A percentile compares a stretch with the other conserved stretches of the same genome.
Evolutionary conservation across 1,284 basidiomycete species (phyloP).

Genomic region (Tylopilus microsporus): DNA sequence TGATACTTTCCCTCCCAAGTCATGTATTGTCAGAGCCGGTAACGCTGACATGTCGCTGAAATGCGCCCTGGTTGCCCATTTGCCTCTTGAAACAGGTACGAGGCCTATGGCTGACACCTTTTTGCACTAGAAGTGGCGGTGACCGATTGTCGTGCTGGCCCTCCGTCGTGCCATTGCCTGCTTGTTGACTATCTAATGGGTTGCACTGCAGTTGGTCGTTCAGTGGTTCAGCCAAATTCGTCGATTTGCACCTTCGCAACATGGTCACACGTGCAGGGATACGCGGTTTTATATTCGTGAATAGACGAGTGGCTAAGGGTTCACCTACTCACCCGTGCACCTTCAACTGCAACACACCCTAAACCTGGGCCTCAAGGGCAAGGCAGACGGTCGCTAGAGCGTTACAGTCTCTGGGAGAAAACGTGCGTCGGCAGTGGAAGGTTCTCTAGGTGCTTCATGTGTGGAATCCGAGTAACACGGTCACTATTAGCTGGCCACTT

Average conservation of each 20-base stretch:
- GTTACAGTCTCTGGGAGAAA: background rate
- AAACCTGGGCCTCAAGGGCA: background rate
- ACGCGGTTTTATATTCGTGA: constrained; percentile 10
- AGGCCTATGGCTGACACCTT: background rate
- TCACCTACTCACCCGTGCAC: constrained; percentile 4
- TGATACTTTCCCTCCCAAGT: background rate
- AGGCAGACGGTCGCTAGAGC: constrained; percentile 2
- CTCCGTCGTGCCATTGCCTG: background rate
- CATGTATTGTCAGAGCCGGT: background rate
- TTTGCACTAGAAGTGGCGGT: background rate
- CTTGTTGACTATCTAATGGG: background rate
- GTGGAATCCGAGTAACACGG: background rate
- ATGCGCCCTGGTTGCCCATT: background rate
- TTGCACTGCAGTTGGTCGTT: constrained; percentile 3
- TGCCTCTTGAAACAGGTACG: background rate
- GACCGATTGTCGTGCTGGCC: background rate
- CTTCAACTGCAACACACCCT: constrained; percentile 5
- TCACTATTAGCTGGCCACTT: background rate
- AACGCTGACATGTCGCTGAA: background rate
- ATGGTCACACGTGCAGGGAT: constrained; percentile 3
- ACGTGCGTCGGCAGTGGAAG: background rate
- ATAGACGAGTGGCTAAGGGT: constrained; percentile 9
- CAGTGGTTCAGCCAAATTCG: background rate
- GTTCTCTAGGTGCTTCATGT: background rate
- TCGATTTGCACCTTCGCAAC: background rate